Evolutionary conservation across 768 basidiomycete genomes (phyloP), one percentile per base, ranked within the genome.

Genomic region (Cystofilobasidium bisporidii): DNA sequence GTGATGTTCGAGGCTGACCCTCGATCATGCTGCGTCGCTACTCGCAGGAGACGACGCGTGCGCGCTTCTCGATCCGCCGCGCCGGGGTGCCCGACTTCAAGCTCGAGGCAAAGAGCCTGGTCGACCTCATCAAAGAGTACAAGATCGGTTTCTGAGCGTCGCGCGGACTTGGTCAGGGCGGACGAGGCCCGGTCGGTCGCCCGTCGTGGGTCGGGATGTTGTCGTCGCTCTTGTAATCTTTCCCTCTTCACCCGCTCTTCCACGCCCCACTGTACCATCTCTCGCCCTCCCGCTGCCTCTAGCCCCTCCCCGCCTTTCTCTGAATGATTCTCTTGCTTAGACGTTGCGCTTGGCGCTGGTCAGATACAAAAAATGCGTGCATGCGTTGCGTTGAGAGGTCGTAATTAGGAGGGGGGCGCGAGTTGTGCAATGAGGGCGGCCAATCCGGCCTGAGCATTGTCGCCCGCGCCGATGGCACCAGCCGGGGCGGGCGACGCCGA

Each of bases 61-160:
- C 89, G 56, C 84, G 90, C 43, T 94, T 91, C 73, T 87, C 87
- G 5, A 87, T 92, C 72, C 83, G 85, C 60, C 83, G 81, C 62
- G 86, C 89, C 15, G 77, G 75, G 53, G 78, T 80, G 20, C 75
- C 90, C 47, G 83, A 94, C 73, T 93, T 86, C 75, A 80, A 80
- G 64, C 84, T 71, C 82, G 75, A 90, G 86, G 76, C 84, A 12
- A 79, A 81, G 57, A 74, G 79, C 28, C 78, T 91, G 67, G 79
- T 82, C 36, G 83, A 87, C 64, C 75, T 83, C 57, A 80, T 93
- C 68, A 80, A 81, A 33, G 69, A 66, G 63, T 82, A 70, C 64
- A 47, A 56, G 12, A 24, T 60, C 11, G 47, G 32, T 10, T 61
- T 43, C 28, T 66, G 26, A 28, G 53, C 53, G 22, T 24, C 5